A percentile compares a stretch with the other conserved stretches of the same genome.
Conservation (phyloP, 148 eudicot species). For the Silene conica region DNA sequence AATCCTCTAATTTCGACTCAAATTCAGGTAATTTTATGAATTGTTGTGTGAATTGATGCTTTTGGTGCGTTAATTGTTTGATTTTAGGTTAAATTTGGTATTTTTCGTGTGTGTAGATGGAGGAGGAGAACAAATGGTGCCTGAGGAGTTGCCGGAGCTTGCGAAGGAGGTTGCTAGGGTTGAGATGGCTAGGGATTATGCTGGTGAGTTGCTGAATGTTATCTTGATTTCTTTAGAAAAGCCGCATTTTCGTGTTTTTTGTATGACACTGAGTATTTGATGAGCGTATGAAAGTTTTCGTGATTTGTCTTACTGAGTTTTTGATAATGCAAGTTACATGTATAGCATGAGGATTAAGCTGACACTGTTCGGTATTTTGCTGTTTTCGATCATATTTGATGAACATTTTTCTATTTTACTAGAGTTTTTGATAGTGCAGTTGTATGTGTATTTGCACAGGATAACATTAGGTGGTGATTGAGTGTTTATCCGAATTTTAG, state of each 20-base stretch:
- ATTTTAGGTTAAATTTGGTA: neutral
- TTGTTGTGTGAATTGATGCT: neutral
- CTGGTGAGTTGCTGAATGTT: slow-evolving; percentile 44
- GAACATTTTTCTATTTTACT: too few species aligned
- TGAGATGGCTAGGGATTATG: slow-evolving; percentile 71
- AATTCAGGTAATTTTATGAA: slow-evolving; percentile 26
- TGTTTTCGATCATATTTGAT: neutral
- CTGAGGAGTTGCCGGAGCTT: slow-evolving; percentile 72
- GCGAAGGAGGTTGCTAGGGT: slow-evolving; percentile 96
- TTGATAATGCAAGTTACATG: neutral
- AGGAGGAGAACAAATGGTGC: slow-evolving; percentile 41
- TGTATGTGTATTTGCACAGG: neutral
- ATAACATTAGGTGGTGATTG: neutral
- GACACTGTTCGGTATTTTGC: too few species aligned
- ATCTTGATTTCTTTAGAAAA: neutral
- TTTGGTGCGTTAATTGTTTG: neutral
- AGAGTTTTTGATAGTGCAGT: neutral
- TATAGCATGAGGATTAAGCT: too few species aligned
- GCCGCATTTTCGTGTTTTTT: neutral
- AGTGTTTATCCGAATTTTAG: neutral
- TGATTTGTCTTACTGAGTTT: neutral
- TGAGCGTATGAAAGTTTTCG: neutral
- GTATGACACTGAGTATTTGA: neutral
- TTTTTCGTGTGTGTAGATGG: slow-evolving; percentile 25
- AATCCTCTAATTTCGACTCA: slow-evolving; percentile 27